Percentiles rank a stretch among this genome's conserved stretches.
phyloP scores from a whole-genome alignment of 1,139 yeast species.

The Sugiyamaella neomexicana region DNA sequence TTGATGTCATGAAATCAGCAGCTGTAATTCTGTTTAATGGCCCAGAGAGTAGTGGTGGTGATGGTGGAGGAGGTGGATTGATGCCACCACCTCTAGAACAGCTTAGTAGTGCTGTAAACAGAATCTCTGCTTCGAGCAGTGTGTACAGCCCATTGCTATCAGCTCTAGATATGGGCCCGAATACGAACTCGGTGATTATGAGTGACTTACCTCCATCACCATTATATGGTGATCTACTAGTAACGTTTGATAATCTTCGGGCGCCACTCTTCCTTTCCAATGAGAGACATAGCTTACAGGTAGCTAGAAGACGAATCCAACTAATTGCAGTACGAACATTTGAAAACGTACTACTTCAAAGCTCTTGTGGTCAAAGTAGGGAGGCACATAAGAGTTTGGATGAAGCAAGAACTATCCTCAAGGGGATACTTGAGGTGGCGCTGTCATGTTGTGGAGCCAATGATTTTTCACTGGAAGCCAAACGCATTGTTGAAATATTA shows the following conservation, averaged over 20 bases:
- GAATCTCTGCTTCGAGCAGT: slow-evolving; percentile 8
- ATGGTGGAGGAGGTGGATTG: too few species aligned
- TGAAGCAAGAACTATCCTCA: slow-evolving; percentile 22
- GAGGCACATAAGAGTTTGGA: slow-evolving; percentile 19
- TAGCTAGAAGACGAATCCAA: slow-evolving; percentile 31
- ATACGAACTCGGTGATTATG: neutral
- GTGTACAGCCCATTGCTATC: slow-evolving; percentile 12
- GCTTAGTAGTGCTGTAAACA: neutral
- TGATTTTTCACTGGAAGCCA: slow-evolving; percentile 23
- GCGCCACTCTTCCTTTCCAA: slow-evolving; percentile 25
- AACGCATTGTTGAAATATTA: slow-evolving; percentile 23
- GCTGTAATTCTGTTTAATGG: neutral
- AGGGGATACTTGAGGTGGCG: slow-evolving; percentile 17
- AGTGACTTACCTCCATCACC: slow-evolving; percentile 25
- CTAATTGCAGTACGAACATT: slow-evolving; percentile 29
- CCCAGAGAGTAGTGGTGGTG: slow-evolving; percentile 1
- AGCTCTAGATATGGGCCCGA: neutral
- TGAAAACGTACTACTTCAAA: slow-evolving; percentile 24
- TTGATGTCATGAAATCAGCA: neutral
- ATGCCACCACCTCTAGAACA: slow-evolving; percentile 13
- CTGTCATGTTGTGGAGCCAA: slow-evolving; percentile 8
- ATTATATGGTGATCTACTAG: slow-evolving; percentile 25
- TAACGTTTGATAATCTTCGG: slow-evolving; percentile 9
- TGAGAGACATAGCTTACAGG: slow-evolving; percentile 25
- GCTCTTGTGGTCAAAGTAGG: slow-evolving; percentile 10